phyloP scores from a whole-genome alignment of 768 basidiomycete species.

The Coprinopsis cinerea region DNA sequence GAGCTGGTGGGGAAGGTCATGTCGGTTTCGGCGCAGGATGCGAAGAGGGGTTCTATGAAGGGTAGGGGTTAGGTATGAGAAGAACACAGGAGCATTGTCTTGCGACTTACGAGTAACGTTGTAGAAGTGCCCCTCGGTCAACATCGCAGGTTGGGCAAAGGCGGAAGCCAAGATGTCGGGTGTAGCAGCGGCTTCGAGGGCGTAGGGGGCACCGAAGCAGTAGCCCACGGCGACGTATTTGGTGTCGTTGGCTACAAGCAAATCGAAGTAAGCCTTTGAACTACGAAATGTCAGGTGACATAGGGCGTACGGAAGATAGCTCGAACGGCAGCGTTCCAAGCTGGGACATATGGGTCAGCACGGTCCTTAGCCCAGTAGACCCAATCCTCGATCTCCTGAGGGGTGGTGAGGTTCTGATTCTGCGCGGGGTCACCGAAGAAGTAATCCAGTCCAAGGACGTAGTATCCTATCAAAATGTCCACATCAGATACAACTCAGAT shows the following conservation, averaged over 20 bases:
- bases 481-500: background rate
- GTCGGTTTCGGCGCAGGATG: slow-evolving; percentile 56
- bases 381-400: slow-evolving; percentile 38
- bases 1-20: slow-evolving; percentile 42
- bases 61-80: background rate
- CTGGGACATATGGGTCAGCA: slow-evolving; percentile 32
- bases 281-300: background rate
- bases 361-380: slow-evolving; percentile 29
- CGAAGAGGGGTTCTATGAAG: slow-evolving; percentile 46
- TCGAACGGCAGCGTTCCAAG: slow-evolving; percentile 49
- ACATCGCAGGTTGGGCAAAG: slow-evolving; percentile 48
- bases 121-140: slow-evolving; percentile 49
- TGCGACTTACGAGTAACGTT: slow-evolving; percentile 37
- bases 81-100: slow-evolving; percentile 13
- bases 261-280: background rate
- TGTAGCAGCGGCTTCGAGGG: slow-evolving; percentile 39
- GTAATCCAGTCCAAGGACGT: slow-evolving; percentile 56
- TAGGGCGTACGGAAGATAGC: slow-evolving; percentile 33
- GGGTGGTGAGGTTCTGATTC: slow-evolving; percentile 22
- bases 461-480: slow-evolving; percentile 36
- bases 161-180: slow-evolving; percentile 44
- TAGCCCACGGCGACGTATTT: slow-evolving; percentile 44
- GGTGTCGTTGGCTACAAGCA: slow-evolving; percentile 23
- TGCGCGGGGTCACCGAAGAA: slow-evolving; percentile 54
- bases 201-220: slow-evolving; percentile 52